Conservation (phyloP, 768 basidiomycete species). For the Suillus plorans region DNA sequence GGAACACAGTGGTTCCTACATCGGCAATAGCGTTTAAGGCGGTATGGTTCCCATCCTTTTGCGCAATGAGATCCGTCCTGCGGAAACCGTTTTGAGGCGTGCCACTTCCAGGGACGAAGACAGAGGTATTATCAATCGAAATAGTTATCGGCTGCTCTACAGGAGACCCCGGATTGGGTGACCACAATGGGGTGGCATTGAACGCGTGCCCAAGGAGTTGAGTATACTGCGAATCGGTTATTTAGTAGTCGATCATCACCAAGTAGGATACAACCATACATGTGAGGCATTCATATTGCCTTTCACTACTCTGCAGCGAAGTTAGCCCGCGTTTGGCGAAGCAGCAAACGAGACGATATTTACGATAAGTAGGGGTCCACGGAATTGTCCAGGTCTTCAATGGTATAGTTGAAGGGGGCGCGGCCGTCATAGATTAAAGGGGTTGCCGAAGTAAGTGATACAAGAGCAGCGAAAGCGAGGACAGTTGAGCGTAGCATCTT, state of each 20-base stretch:
- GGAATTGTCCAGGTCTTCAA: conserved; percentile 44
- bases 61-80: conserved; percentile 58
- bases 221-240: conserved; percentile 37
- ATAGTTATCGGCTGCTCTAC: conserved; percentile 52
- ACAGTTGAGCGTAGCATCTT: neutral
- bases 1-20: conserved; percentile 45
- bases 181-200: conserved; percentile 53
- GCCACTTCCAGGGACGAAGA: conserved; percentile 52
- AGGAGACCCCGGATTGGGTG: conserved; percentile 24
- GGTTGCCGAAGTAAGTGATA: conserved; percentile 18
- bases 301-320: conserved; percentile 49
- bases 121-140: conserved; percentile 56
- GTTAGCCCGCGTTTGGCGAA: neutral
- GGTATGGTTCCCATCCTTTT: conserved; percentile 37
- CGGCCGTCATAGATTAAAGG: conserved; percentile 55
- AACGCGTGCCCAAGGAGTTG: conserved; percentile 37
- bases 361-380: conserved; percentile 56
- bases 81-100: conserved; percentile 52
- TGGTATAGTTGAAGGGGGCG: conserved; percentile 43
- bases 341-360: conserved; percentile 17
- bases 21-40: conserved; percentile 42
- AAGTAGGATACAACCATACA: conserved; percentile 30
- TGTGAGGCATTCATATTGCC: conserved; percentile 49
- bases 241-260: neutral
- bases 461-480: neutral